Percentiles rank a stretch among this genome's conserved stretches.
Conservation (phyloP, 306 rosid genomes). For the Quercus aquifolioides region DNA sequence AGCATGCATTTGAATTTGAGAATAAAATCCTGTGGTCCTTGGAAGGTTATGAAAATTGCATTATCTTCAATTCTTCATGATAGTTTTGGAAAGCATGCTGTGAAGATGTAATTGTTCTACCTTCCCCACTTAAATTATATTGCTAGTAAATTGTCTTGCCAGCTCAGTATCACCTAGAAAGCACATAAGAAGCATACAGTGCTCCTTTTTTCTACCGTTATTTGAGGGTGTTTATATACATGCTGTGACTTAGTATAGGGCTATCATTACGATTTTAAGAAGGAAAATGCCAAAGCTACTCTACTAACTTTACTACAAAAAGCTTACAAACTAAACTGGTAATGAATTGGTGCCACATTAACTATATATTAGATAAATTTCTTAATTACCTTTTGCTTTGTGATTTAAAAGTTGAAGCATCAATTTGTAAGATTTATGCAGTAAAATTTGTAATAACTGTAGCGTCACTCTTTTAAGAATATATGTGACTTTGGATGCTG, state of each 20-base stretch:
- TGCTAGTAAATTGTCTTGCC: neutral
- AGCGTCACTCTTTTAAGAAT: too few species aligned
- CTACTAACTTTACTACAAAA: too few species aligned
- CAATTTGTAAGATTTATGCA: too few species aligned
- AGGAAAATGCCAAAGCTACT: too few species aligned
- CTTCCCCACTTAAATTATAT: neutral
- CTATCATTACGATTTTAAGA: neutral
- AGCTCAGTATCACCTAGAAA: constrained; percentile 2
- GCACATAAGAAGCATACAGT: neutral
- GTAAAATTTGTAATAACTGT: too few species aligned
- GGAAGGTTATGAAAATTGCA: neutral
- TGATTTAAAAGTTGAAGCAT: too few species aligned
- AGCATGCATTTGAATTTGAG: neutral
- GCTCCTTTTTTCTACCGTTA: neutral
- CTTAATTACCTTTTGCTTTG: too few species aligned
- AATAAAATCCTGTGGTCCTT: neutral
- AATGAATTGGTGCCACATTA: too few species aligned
- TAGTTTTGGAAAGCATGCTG: neutral
- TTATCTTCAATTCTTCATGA: neutral
- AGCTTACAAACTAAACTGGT: too few species aligned
- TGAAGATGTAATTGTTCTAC: neutral
- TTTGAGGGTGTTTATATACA: neutral
- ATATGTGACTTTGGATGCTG: too few species aligned
- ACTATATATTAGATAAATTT: too few species aligned
- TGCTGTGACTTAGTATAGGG: neutral